Base-by-base conservation (phyloP, 164 flowering plant species). In the Chimonanthus salicifolius region DNA sequence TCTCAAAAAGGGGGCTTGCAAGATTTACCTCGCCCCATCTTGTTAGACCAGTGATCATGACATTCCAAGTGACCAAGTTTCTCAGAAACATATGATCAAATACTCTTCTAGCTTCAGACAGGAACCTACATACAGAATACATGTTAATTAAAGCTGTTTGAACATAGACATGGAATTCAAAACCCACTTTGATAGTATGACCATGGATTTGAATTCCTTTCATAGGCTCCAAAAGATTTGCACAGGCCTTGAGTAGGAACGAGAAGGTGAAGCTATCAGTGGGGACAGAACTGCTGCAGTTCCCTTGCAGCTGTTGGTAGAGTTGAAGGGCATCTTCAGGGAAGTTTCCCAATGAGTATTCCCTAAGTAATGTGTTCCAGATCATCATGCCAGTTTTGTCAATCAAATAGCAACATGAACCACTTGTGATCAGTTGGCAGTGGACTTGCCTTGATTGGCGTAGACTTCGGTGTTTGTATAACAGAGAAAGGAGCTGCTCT, bases 191-290 rank as follows among this genome's bases (percentile, higher is more conserved):
- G 49, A 72, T 21, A 4, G 50, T 33, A 9, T 71, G 77, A 44
- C 68, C 63, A 77, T 80, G 82, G 62, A 80, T 6, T 66, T 77
- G 80, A 60, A 58, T 71, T 64, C 80, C 80, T 74, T 68, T 68
- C n/a, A 49, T 44, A 45, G 70, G 72, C 11, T 75, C 64, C 20
- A 70, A 4, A 62, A 75, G 62, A 74, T 78, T 78, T 15, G 77
- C 68, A 68, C 79, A 75, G 46, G 81, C 81, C 64, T 81, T 81
- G 54, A 75, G 74, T 63, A 81, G 75, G 66, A 81, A 78, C 50
- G 80, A 70, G 47, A 54, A 73, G 13, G 77, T 78, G 74, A 78
- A 76, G 73, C 79, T 67, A 73, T 78, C 73, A 9, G 46, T 13
- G 0, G 67, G 64, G 21, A 73, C 33, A 47, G 48, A 65, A 46